Base-by-base conservation (phyloP, 208 protist genomes). In the Leptomonas pyrrhocoris region DNA sequence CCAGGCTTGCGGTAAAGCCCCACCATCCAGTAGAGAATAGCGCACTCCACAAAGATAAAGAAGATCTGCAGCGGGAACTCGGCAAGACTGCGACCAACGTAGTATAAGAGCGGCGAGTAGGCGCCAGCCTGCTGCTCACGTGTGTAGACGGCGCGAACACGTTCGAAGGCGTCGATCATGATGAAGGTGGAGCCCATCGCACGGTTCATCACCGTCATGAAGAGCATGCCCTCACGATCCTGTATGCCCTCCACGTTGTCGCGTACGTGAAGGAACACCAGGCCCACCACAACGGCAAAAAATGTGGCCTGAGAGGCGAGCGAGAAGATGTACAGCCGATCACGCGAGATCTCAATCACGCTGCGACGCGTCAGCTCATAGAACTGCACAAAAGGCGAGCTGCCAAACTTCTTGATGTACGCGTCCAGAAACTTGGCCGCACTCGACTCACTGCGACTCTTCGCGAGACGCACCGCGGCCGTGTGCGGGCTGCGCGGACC, bases 1-100 rank as follows among this genome's bases (percentile, higher is more conserved):
- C 78, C 80, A 1, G 79, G 55, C 12, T 40, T 56, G 7, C 31
- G 51, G 55, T 87, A 73, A 13, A 93, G 74, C 19, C 84, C 77
- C 2, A 72, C 60, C 80, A 90, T 79, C 55, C 80, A 94, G 73
- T 94, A 94, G 23, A 91, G n/a, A 46, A 94, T 88, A 30, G 49
- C 23, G 34, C 54, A 76, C 58, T 88, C 84, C 40, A 92, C 21
- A 25, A 89, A 18, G 48, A 49, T 36, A 36, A 74, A 81, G 18
- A 84, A 15, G 38, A 93, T 49, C 40, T 83, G 74, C 38, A 90
- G 5, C 19, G 86, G 89, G 31, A 90, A 64, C 71, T 89, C 79
- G 27, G 85, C 82, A 38, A 90, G 13, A 27, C 54, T 74, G 19
- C 64, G 74, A 7, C 80, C 65, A 13, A 86, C 30, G 68, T 79